Evolutionary conservation across 495 filamentous ascomycete species (phyloP), one percentile per base, ranked within the genome.

Genomic region (Mytilinidion resinicola): DNA sequence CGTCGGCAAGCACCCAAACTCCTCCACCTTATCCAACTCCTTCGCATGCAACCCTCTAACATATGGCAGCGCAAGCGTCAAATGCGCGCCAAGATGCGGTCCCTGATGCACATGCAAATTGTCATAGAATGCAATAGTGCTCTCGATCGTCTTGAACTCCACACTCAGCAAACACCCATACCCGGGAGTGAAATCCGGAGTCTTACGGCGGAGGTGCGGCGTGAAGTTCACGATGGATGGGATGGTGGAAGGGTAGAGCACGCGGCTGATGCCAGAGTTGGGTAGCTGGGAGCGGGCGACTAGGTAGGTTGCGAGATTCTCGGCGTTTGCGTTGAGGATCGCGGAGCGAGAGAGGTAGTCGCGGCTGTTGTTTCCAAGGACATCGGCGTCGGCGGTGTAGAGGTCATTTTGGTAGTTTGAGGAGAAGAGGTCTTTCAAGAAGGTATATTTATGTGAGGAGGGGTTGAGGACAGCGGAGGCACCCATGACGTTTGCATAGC

Each of bases 401-500:
- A 72, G 56, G 39, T 76, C 71, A 62, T 77, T 76, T 57, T 39
- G 37, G 68, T 72, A 76, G 12, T 41, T 15, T 20, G 67, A n/a
- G 2, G 19, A 46, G 53, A 76, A 64, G 0, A 67, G 50, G 4
- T 59, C 11, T 44, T 69, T 64, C 46, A 80, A 56, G 44, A 55
- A 39, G 36, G 53, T 0, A 65, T 75, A 69, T 1, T 20, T 21
- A 56, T 51, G 50, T 0, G 69, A 76, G 39, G 63, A 55, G 0
- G 78, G 76, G 56, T 74, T 73, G 55, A 80, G 64, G 17, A 70
- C 64, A 14, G 74, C 51, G 50, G 12, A 14, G 11, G 39, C 39
- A 8, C 12, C 78, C 71, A 81, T 79, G 37, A 80, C 76, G 55
- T 82, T 74, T 8, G 77, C 75, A 51, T 72, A 75, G 1, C 80